Percentiles rank a stretch among this genome's conserved stretches.
These are phyloP conservation scores for Diaporthe citriasiana DNA, from an alignment of 2,329 filamentous ascomycete genomes.

Conservation along the genomic window DNA sequence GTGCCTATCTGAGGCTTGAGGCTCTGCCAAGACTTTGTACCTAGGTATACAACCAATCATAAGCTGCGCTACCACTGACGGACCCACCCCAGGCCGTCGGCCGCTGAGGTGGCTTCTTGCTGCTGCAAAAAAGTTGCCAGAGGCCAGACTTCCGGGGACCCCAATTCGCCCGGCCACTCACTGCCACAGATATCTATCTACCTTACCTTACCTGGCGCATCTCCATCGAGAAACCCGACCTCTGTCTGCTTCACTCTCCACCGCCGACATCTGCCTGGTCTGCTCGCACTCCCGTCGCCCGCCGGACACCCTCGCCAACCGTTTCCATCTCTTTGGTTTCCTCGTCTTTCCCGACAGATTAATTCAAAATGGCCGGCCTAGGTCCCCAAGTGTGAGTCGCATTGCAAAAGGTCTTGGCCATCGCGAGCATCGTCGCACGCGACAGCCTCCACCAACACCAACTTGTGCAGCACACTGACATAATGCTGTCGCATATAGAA, in stretches of 20 bases:
- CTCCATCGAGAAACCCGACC: neutral
- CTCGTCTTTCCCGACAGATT: neutral
- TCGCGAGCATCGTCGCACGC: constrained; percentile 24
- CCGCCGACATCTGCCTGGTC: neutral
- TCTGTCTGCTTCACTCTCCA: constrained; percentile 14
- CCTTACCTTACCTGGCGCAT: constrained; percentile 3
- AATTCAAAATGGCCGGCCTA: constrained; percentile 70
- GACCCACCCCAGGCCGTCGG: constrained; percentile 32
- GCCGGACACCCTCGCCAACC: neutral
- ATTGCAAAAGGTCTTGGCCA: constrained; percentile 29
- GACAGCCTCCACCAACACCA: constrained; percentile 12
- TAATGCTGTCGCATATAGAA: constrained; percentile 64
- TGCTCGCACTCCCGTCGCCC: neutral
- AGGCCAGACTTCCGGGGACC: constrained; percentile 11
- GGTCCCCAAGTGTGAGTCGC: constrained; percentile 74
- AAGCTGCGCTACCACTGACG: neutral
- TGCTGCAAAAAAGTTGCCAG: constrained; percentile 24
- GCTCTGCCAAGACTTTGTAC: constrained; percentile 2
- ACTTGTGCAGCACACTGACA: constrained; percentile 46
- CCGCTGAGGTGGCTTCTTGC: constrained; percentile 41
- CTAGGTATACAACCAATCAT: constrained; percentile 22
- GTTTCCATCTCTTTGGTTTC: neutral
- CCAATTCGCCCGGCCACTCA: constrained; percentile 19
- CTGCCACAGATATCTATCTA: neutral
- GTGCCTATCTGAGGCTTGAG: neutral